A percentile compares a stretch with the other conserved stretches of the same genome.
These are phyloP conservation scores for Mortierella sp. DNA, from an alignment of 371 early-diverging fungal species.

Conservation along the genomic window DNA sequence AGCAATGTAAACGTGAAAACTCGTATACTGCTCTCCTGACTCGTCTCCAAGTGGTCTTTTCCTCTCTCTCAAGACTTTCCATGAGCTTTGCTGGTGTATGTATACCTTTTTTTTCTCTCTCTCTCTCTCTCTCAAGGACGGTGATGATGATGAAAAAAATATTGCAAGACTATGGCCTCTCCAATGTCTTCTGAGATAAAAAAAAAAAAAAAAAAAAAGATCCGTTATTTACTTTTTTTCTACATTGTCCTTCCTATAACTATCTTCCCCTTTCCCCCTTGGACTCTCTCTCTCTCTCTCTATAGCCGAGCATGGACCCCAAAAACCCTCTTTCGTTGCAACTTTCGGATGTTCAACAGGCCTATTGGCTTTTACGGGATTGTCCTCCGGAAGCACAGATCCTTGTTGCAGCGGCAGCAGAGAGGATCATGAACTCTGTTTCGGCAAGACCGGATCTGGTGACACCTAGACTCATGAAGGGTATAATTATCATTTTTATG, in stretches of 20 bases:
- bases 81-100: slow-evolving; percentile 53
- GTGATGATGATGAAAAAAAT: too few relatives aligned
- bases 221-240: background rate
- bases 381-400: slow-evolving; percentile 43
- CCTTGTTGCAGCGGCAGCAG: slow-evolving; percentile 45
- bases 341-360: slow-evolving; percentile 49
- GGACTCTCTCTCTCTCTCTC: background rate
- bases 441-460: slow-evolving; percentile 43
- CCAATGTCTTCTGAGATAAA: too few relatives aligned
- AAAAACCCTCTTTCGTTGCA: slow-evolving; percentile 36
- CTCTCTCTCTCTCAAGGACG: too few relatives aligned
- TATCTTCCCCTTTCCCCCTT: too few relatives aligned
- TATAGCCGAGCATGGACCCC: slow-evolving; percentile 39
- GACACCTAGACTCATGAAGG: slow-evolving; percentile 49
- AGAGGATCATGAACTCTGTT: slow-evolving; percentile 53
- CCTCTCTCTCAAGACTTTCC: slow-evolving; percentile 46
- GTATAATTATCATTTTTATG: slow-evolving; percentile 53
- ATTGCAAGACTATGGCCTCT: too few relatives aligned
- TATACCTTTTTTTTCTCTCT: background rate
- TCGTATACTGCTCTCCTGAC: slow-evolving; percentile 32
- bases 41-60: slow-evolving; percentile 41
- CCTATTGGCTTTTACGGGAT: slow-evolving; percentile 47
- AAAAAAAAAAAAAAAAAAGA: too few relatives aligned
- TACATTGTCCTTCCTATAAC: background rate
- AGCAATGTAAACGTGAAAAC: slow-evolving; percentile 36